A percentile compares a stretch with the other conserved stretches of the same genome.
Evolutionary conservation across 1,284 basidiomycete species (phyloP).

Genomic region (Ustilago nuda): DNA sequence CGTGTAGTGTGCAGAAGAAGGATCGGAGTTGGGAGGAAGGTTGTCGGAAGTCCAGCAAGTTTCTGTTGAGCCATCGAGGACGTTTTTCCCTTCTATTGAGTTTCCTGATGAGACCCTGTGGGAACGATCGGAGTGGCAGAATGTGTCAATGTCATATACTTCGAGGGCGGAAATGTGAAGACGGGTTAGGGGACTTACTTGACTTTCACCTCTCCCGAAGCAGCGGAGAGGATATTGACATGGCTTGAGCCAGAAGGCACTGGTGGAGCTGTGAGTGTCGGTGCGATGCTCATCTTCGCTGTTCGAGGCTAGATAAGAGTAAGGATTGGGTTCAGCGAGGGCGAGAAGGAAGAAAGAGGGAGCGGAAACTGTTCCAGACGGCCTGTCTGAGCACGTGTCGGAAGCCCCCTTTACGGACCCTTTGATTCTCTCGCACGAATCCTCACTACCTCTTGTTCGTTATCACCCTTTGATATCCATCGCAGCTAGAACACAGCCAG

Average conservation of each 20-base stretch:
- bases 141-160: neutral
- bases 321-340: neutral
- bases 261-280: conserved; percentile 18
- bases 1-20: conserved; percentile 8
- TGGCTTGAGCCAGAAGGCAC: conserved; percentile 8
- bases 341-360: neutral
- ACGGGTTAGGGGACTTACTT: conserved; percentile 24
- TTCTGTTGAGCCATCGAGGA: conserved; percentile 44
- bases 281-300: conserved; percentile 28
- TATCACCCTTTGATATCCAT: too few relatives aligned
- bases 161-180: neutral
- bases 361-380: neutral
- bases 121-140: neutral
- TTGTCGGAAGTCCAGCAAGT: conserved; percentile 54
- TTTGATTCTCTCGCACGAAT: too few relatives aligned
- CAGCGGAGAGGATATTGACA: conserved; percentile 33
- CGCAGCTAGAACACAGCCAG: too few relatives aligned
- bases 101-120: conserved; percentile 45
- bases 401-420: too few relatives aligned
- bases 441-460: too few relatives aligned
- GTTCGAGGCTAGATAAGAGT: neutral
- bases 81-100: conserved; percentile 42
- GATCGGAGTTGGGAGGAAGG: conserved; percentile 33
- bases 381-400: too few relatives aligned
- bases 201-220: conserved; percentile 20